phyloP scores from a whole-genome alignment of 1,284 basidiomycete genomes.

The Cryptococcus hybrid region DNA sequence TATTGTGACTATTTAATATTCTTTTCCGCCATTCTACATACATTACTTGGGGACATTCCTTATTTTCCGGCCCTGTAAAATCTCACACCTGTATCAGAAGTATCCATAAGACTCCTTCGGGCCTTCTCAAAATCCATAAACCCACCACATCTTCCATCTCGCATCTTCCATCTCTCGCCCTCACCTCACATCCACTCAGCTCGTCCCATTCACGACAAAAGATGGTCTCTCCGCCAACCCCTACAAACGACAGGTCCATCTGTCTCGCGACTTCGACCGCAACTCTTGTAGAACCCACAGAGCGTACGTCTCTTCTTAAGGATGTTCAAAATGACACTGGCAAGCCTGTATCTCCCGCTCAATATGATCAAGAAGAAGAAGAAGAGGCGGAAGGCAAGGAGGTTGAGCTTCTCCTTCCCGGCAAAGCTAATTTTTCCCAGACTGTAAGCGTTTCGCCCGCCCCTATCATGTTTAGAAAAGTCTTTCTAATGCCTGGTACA shows the following conservation, averaged over 20 bases:
- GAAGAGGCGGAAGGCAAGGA: constrained; percentile 22
- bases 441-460: constrained; percentile 57
- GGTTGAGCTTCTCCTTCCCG: constrained; percentile 51
- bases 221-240: too few relatives aligned
- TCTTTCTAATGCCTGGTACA: constrained; percentile 33
- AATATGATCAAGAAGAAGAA: background rate
- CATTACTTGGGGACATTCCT: too few relatives aligned
- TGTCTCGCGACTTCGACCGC: constrained; percentile 9
- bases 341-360: background rate
- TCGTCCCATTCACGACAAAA: too few relatives aligned
- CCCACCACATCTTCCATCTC: too few relatives aligned
- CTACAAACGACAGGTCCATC: background rate
- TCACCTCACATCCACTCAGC: too few relatives aligned
- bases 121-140: too few relatives aligned
- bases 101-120: too few relatives aligned
- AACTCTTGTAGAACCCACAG: constrained; percentile 8
- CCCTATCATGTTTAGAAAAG: background rate
- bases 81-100: too few relatives aligned
- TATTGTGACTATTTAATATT: too few relatives aligned
- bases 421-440: constrained; percentile 70
- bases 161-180: too few relatives aligned
- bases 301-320: constrained; percentile 6
- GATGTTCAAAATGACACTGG: background rate
- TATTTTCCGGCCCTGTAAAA: too few relatives aligned
- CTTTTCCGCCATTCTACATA: too few relatives aligned